Evolutionary conservation across 2,329 filamentous ascomycete genomes (phyloP), one percentile per base, ranked within the genome.

Genomic region (Penicillium sp.): DNA sequence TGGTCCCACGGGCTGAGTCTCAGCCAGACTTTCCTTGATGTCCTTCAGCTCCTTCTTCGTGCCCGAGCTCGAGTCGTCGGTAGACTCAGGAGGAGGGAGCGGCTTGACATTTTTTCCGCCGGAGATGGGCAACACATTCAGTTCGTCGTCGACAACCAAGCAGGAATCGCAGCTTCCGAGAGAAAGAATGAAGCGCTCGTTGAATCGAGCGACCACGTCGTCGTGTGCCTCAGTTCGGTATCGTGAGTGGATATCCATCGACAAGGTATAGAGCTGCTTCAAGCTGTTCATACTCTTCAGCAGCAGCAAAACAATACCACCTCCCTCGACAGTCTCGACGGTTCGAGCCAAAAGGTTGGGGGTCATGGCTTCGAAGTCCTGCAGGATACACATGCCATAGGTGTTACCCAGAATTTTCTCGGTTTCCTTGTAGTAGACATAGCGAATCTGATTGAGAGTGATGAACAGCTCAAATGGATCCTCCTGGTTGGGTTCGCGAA

Each of bases 361-460:
- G 8, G 94, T 99, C 62, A 99, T 84, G 33, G 92, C 94, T 75
- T 99, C 94, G 66, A 99, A 99, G 69, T 99, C 94, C 73, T 99
- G 94, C 62, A 99, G 77, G 59, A 99, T 96, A 72, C 91, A 97
- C 90, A 97, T 97, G 69, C 93, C 93, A 69, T 94, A 99, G 36
- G 94, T 99, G 73, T 97, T 96, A 71, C 94, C 94, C 50, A 97
- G 76, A 68, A 99, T 97, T 80, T 97, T 97, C 68, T 99, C 94
- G 23, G 94, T 97, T 78, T 99, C 94, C 77, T 99, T 99, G 80
- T 99, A 99, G 81, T 96, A 99, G 51, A 94, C 91, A 83, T 99
- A 99, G 73, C 94, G 89, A 71, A 99, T 96, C 74, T 97, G 91
- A 78, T 97, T 90, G 51, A 96, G 86, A 52, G 91, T 94, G 64